Evolutionary conservation across 2,329 filamentous ascomycete species (phyloP).

Genomic region (Paecilomyces variotii): DNA sequence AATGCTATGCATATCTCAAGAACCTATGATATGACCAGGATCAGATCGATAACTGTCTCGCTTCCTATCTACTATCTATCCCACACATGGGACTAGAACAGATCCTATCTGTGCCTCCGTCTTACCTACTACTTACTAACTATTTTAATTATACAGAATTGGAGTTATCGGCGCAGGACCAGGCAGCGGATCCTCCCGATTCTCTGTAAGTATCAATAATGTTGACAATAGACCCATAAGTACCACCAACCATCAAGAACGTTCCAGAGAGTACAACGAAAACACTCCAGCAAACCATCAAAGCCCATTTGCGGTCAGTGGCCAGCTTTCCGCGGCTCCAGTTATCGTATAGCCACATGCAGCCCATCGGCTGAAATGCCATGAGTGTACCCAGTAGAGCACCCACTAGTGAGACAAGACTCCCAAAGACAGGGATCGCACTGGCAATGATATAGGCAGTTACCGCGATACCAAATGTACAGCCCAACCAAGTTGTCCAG

Average conservation of each 20-base stretch:
- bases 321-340: slow-evolving; percentile 19
- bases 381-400: slow-evolving; percentile 13
- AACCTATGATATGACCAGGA: too few relatives aligned
- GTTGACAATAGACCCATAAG: slow-evolving; percentile 36
- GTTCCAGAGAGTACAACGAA: slow-evolving; percentile 31
- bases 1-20: too few relatives aligned
- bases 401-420: slow-evolving; percentile 14
- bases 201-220: slow-evolving; percentile 32
- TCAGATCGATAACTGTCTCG: too few relatives aligned
- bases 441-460: slow-evolving; percentile 15
- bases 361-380: slow-evolving; percentile 25
- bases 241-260: slow-evolving; percentile 39
- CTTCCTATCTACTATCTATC: too few relatives aligned
- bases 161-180: slow-evolving; percentile 40
- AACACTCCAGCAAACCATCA: neutral
- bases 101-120: too few relatives aligned
- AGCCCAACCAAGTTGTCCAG: slow-evolving; percentile 13
- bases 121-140: too few relatives aligned
- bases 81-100: too few relatives aligned
- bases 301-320: slow-evolving; percentile 1
- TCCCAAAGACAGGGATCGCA: slow-evolving; percentile 14
- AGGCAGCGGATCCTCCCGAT: slow-evolving; percentile 29
- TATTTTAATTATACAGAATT: slow-evolving; percentile 4
- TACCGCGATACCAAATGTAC: slow-evolving; percentile 8
- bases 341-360: slow-evolving; percentile 40